Conservation (phyloP, 1,284 basidiomycete genomes). For the Wolfiporia cocos region DNA sequence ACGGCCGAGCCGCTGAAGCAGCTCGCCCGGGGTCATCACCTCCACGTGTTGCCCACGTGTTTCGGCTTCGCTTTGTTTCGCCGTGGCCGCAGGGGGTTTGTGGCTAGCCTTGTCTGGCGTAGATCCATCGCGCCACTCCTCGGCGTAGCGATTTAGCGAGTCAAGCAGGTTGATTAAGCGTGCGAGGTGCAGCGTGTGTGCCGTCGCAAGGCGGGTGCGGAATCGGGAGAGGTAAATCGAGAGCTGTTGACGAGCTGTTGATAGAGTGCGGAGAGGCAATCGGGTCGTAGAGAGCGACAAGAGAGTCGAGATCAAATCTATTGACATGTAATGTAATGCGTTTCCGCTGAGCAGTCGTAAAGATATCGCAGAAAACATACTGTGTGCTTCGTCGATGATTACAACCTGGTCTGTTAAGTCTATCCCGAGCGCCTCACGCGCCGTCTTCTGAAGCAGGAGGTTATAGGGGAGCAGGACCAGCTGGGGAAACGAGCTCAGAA, state of each 20-base stretch:
- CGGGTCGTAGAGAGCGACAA: conserved; percentile 80
- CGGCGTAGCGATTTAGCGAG: conserved; percentile 55
- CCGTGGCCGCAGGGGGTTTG: too few relatives aligned
- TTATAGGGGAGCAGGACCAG: conserved; percentile 93
- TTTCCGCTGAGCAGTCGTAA: neutral
- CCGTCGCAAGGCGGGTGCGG: conserved; percentile 64
- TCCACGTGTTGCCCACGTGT: conserved; percentile 26
- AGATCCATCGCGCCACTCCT: conserved; percentile 35
- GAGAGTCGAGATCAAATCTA: conserved; percentile 84
- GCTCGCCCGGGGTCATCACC: conserved; percentile 58
- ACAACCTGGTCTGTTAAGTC: conserved; percentile 81
- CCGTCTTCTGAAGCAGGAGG: conserved; percentile 79
- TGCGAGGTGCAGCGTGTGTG: conserved; percentile 76
- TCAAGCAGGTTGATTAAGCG: conserved; percentile 73
- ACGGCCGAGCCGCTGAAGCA: conserved; percentile 64
- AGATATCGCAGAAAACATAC: conserved; percentile 38
- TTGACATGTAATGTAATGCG: neutral
- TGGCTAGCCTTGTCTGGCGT: conserved; percentile 14
- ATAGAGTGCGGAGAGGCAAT: conserved; percentile 55
- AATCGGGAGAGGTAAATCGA: conserved; percentile 79
- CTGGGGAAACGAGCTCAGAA: too few relatives aligned
- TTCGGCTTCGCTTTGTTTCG: too few relatives aligned
- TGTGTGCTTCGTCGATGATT: conserved; percentile 96
- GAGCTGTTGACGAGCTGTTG: conserved; percentile 72
- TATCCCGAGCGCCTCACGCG: conserved; percentile 85